Conservation (phyloP, 495 filamentous ascomycete species). For the Neurospora tetrasperma region DNA sequence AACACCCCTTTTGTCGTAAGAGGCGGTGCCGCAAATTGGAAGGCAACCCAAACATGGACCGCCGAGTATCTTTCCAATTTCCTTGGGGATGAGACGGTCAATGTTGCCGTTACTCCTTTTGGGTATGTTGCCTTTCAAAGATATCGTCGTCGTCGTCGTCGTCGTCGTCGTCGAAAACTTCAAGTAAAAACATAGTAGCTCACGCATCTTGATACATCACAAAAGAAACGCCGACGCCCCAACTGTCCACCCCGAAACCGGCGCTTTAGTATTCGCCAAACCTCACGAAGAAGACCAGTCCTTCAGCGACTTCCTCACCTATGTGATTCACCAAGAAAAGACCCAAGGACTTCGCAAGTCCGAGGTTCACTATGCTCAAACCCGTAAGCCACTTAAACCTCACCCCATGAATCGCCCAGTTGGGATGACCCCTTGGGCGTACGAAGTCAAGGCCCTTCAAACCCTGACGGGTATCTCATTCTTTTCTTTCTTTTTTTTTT, state of each 20-base stretch:
- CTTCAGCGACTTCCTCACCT: conserved; percentile 38
- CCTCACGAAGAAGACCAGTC: conserved; percentile 43
- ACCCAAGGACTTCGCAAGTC: background rate
- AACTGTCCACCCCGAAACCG: conserved; percentile 21
- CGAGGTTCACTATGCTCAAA: conserved; percentile 46
- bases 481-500: no score
- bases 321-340: conserved; percentile 32
- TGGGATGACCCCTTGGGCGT: no score
- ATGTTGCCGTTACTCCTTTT: conserved; percentile 59
- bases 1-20: conserved; percentile 64
- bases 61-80: conserved; percentile 39
- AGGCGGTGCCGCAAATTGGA: conserved; percentile 46
- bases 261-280: conserved; percentile 42
- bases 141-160: no score
- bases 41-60: conserved; percentile 49
- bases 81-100: conserved; percentile 44
- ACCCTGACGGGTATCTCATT: no score
- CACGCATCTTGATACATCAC: background rate
- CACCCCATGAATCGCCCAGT: background rate
- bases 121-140: conserved; percentile 37
- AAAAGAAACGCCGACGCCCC: conserved; percentile 53
- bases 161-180: no score
- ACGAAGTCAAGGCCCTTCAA: no score
- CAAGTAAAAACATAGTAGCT: background rate
- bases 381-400: conserved; percentile 21